These are phyloP conservation scores for Hypholoma sublateritium DNA, from an alignment of 768 basidiomycete genomes.

Conservation along the genomic window DNA sequence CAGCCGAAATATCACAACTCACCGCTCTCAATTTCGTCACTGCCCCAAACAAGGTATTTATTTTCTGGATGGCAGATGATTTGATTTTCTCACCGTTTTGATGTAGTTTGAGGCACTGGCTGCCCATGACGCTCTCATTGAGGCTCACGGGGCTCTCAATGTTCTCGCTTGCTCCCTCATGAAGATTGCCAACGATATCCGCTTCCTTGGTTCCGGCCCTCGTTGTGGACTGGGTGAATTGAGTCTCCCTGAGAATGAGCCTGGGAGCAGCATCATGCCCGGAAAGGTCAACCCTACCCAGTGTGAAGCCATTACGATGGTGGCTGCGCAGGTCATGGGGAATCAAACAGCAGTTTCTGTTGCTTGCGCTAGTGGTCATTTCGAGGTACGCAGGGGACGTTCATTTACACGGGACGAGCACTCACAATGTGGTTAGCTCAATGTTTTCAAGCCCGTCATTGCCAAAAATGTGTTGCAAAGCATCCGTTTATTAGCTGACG, in stretches of 20 bases:
- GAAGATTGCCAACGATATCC: constrained; percentile 99
- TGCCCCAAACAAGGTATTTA: constrained; percentile 89
- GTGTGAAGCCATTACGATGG: constrained; percentile 98
- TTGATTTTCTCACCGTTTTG: constrained; percentile 2
- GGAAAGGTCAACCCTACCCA: constrained; percentile 99
- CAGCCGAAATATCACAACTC: constrained; percentile 86
- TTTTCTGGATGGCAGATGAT: constrained; percentile 6
- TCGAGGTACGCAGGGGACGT: constrained; percentile 69
- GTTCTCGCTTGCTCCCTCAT: constrained; percentile 95
- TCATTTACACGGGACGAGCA: not conserved
- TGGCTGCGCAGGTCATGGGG: constrained; percentile 97
- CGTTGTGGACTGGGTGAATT: constrained; percentile 97
- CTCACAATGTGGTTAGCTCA: constrained; percentile 55
- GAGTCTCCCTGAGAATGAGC: constrained; percentile 95
- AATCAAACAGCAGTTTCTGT: constrained; percentile 93
- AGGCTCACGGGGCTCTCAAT: constrained; percentile 96
- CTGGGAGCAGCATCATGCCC: constrained; percentile 99
- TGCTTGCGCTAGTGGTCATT: constrained; percentile 94
- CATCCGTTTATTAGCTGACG: constrained; percentile 91
- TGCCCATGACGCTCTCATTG: constrained; percentile 96
- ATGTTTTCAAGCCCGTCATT: constrained; percentile 99
- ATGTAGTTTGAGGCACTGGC: constrained; percentile 94
- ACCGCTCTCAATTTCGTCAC: constrained; percentile 92
- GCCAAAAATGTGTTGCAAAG: constrained; percentile 98
- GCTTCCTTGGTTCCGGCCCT: constrained; percentile 96